A percentile compares a stretch with the other conserved stretches of the same genome.
Conservation (phyloP, 2,329 filamentous ascomycete species). For the Pyricularia sp. region DNA sequence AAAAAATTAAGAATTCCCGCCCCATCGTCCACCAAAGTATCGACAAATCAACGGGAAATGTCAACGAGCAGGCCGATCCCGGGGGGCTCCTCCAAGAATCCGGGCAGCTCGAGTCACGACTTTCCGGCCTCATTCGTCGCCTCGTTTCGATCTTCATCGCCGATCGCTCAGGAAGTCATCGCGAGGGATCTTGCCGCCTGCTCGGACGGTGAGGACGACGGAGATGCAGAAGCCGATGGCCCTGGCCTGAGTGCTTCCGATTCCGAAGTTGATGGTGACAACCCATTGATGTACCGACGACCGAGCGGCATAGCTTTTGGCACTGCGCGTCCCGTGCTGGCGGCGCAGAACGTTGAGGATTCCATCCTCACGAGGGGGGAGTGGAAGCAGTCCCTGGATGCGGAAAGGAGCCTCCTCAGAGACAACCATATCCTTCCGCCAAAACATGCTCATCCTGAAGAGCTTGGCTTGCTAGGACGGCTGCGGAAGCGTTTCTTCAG, state of each 20-base stretch:
- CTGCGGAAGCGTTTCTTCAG: slow-evolving; percentile 40
- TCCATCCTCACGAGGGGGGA: slow-evolving; percentile 44
- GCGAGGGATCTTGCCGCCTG: slow-evolving; percentile 59
- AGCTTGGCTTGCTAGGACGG: slow-evolving; percentile 24
- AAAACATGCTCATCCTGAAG: slow-evolving; percentile 33
- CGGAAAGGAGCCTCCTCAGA: slow-evolving; percentile 50
- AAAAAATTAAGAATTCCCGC: not conserved
- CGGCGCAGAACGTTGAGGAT: slow-evolving; percentile 41
- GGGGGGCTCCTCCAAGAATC: not conserved
- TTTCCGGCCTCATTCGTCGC: slow-evolving; percentile 25
- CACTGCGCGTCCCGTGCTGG: slow-evolving; percentile 59
- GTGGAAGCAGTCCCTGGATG: slow-evolving; percentile 44
- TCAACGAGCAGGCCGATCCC: slow-evolving; percentile 18
- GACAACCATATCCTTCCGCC: slow-evolving; percentile 59
- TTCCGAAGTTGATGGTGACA: slow-evolving; percentile 24
- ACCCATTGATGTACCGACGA: slow-evolving; percentile 56
- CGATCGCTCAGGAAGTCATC: slow-evolving; percentile 55
- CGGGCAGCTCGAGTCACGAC: slow-evolving; percentile 2
- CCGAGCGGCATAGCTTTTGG: slow-evolving; percentile 70
- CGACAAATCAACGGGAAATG: slow-evolving; percentile 5
- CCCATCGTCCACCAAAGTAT: not conserved
- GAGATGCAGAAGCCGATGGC: slow-evolving; percentile 3
- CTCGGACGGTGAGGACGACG: slow-evolving; percentile 41
- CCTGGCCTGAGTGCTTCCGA: slow-evolving; percentile 13
- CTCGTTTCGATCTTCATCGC: slow-evolving; percentile 52